These are phyloP conservation scores for Lactuca saligna DNA, from an alignment of 129 eudicot genomes.

Conservation along the genomic window DNA sequence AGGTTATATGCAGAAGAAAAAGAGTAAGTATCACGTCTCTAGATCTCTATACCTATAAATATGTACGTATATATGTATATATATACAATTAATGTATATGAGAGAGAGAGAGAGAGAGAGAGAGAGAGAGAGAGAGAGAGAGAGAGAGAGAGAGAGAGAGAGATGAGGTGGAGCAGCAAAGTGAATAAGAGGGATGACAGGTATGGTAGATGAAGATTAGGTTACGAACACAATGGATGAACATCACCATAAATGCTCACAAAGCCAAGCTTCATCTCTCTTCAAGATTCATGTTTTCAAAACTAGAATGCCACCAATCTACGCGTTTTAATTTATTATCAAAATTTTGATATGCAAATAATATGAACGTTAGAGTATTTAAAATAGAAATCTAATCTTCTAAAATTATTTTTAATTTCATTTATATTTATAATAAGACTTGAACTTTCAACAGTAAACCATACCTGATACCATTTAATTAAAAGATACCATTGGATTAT, in stretches of 20 bases:
- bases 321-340: no score
- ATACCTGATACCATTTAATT: no score
- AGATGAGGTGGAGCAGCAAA: not conserved
- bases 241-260: constrained; percentile 1
- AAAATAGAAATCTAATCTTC: no score
- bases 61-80: not conserved
- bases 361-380: no score
- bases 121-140: not conserved
- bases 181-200: not conserved
- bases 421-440: no score
- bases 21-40: not conserved
- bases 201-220: not conserved
- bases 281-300: not conserved
- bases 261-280: not conserved
- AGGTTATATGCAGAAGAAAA: constrained; percentile 13
- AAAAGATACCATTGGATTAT: no score
- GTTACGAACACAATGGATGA: constrained; percentile 2
- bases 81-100: not conserved
- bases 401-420: no score
- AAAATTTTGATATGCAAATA: no score
- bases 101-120: not conserved
- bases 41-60: not conserved
- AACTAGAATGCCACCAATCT: not conserved
- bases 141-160: not conserved
- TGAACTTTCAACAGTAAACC: no score